These are phyloP conservation scores for Strobilomyces echinocephalus DNA, from an alignment of 768 basidiomycete genomes.

Conservation along the genomic window DNA sequence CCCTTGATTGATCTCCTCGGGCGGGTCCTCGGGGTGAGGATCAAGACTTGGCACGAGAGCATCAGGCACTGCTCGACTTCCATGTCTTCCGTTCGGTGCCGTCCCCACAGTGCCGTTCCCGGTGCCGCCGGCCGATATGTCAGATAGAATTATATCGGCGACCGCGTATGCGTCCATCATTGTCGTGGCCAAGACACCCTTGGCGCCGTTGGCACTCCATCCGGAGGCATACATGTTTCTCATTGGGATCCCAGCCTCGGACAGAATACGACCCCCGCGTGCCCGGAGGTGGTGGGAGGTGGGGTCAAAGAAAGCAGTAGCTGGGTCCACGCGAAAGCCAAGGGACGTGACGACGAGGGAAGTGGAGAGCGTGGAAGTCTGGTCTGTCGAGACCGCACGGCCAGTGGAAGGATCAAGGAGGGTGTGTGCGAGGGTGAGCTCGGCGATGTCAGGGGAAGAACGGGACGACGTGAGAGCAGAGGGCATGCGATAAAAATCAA, in stretches of 20 bases:
- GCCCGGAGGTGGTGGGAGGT: conserved; percentile 53
- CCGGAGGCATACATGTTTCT: conserved; percentile 84
- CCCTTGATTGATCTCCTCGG: conserved; percentile 43
- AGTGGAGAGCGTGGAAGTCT: conserved; percentile 49
- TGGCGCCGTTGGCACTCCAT: conserved; percentile 90
- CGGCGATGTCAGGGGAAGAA: conserved; percentile 23
- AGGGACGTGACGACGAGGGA: conserved; percentile 84
- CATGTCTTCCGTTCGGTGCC: conserved; percentile 5
- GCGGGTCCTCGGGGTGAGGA: conserved; percentile 42
- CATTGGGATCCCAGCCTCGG: conserved; percentile 34
- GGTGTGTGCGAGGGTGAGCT: conserved; percentile 60
- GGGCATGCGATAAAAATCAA: conserved; percentile 80
- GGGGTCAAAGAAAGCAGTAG: conserved; percentile 54
- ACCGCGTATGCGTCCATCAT: conserved; percentile 89
- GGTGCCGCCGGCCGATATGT: conserved; percentile 34
- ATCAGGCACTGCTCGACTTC: neutral
- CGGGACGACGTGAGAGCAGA: conserved; percentile 36
- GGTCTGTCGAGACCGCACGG: conserved; percentile 52
- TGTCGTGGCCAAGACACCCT: conserved; percentile 86
- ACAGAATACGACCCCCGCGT: conserved; percentile 45
- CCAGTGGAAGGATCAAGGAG: conserved; percentile 44
- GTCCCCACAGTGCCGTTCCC: conserved; percentile 15
- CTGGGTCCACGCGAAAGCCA: conserved; percentile 75
- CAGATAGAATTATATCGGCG: conserved; percentile 64
- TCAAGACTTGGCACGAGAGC: conserved; percentile 32